Base-by-base conservation (phyloP, 2,329 filamentous ascomycete species). In the Talaromyces sp. region DNA sequence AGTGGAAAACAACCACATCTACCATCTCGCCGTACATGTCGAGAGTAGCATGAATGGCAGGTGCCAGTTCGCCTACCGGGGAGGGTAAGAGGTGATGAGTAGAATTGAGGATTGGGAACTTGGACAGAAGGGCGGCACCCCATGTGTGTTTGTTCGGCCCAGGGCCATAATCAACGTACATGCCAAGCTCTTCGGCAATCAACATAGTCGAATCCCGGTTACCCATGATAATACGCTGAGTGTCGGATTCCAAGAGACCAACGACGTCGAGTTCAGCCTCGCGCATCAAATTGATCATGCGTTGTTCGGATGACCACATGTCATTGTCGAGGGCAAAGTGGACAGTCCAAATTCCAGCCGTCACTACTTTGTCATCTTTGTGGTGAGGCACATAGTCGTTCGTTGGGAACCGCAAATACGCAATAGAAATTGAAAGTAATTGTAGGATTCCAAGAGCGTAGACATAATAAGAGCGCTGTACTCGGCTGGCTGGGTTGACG, bases 91-190 rank as follows among this genome's bases (percentile, higher is more conserved):
- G 85, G 69, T 99, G 94, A 73, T 99, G 94, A 24, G 92, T 97
- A 1, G 91, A 96, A 77, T 97, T 96, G 62, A 99, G 76, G 69
- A 99, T 99, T 3, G 94, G 94, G 80, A 97, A 99, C 72, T 97
- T 97, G 68, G 92, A 97, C 3, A 99, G 83, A 51, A 99, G 81
- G 24, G 92, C 94, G 10, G 88, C 86, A 56, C 94, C 94, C 94
- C 94, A 99, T 0, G 94, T 99, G 79, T 99, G 94, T 79, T 97
- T 99, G 83, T 99, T 96, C 7, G 94, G 94, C 1, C 94, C 94
- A 31, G 94, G 94, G 59, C 94, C 94, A 70, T 92, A 97, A 78
- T 99, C 94, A 55, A 95, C 92, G 71, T 97, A 99, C 94, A 99
- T 99, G 67, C 94, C 94, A 11, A 99, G 83, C 66, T 99, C 92